A percentile compares a stretch with the other conserved stretches of the same genome.
These are phyloP conservation scores for Coccomyxa sp. DNA, from an alignment of 139 green algal genomes.

Conservation along the genomic window DNA sequence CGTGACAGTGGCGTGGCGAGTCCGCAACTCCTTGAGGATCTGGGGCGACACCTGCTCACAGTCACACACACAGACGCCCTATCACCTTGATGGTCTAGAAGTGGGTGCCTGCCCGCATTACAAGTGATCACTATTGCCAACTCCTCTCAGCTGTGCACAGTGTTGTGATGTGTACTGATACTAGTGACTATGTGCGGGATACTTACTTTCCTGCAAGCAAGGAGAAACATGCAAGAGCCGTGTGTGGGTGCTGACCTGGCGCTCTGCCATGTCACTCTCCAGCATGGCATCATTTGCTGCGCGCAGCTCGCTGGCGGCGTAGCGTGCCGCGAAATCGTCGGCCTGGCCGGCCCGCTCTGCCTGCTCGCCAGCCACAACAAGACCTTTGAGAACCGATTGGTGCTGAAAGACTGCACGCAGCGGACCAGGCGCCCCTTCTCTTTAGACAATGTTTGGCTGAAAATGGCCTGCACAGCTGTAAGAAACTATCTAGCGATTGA, in stretches of 20 bases:
- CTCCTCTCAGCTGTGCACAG: neutral
- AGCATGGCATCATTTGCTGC: neutral
- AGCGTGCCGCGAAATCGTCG: slow-evolving; percentile 1
- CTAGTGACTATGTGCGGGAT: neutral
- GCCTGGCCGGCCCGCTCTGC: slow-evolving; percentile 9
- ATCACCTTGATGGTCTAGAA: no score
- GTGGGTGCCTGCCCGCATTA: neutral
- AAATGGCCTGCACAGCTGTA: neutral
- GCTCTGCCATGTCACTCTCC: neutral
- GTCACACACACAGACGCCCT: no score
- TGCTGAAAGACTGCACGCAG: neutral
- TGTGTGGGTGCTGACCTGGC: neutral
- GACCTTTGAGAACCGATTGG: neutral
- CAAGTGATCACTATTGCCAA: no score
- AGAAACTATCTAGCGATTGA: neutral
- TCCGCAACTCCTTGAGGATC: neutral
- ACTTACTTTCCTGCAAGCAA: neutral
- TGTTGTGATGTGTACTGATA: neutral
- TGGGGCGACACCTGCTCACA: neutral
- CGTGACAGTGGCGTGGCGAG: neutral
- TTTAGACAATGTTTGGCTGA: neutral
- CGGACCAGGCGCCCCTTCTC: neutral
- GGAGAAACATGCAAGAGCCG: neutral
- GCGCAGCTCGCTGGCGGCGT: neutral
- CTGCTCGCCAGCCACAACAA: neutral